Evolutionary conservation across 164 flowering plant species (phyloP), one percentile per base, ranked within the genome.

Genomic region (Magnolia officinalis): DNA sequence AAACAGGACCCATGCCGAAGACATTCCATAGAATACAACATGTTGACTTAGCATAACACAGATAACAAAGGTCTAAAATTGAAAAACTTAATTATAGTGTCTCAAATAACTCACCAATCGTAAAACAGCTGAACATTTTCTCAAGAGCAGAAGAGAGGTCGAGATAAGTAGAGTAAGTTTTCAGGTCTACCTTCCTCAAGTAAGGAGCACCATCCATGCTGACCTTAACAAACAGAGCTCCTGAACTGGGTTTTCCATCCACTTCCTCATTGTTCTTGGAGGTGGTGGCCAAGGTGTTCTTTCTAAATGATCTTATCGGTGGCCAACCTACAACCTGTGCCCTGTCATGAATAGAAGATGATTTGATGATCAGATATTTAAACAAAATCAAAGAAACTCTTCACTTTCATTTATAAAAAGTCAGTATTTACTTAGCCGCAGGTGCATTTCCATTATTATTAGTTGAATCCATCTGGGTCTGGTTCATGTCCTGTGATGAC

Each of bases 151-250:
- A 87, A 76, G 98, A 93, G 16, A 96, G 90, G 66, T 91, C 95
- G 63, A 81, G 78, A 74, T 96, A 96, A 8, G 84, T 80, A 50
- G 89, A 72, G 76, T 88, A 96, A 23, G 83, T 87, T 78, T 87
- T 92, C 61, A 96, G 87, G 81, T 96, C 98, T 68, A 96, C 97
- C 84, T 96, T 96, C 85, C 99, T 87, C 77, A 96, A 78, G 76
- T 91, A 96, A 50, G 99, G 99, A 81, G 99, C 99, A 70, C 99
- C 99, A 81, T 93, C 97, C 99, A 96, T 93, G 87, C 99, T 96
- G 74, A 96, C 99, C 83, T 96, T 96, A 64, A 96, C 92, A 83
- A 88, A 92, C 45, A 93, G 86, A 55, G 90, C 87, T 77, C 88
- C 90, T 63, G 89, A 87, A 78, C 92, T 90, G 8, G 87, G 91